These are phyloP conservation scores for Nothophytophthora sp. DNA, from an alignment of 352 stramenopile species.

Conservation along the genomic window DNA sequence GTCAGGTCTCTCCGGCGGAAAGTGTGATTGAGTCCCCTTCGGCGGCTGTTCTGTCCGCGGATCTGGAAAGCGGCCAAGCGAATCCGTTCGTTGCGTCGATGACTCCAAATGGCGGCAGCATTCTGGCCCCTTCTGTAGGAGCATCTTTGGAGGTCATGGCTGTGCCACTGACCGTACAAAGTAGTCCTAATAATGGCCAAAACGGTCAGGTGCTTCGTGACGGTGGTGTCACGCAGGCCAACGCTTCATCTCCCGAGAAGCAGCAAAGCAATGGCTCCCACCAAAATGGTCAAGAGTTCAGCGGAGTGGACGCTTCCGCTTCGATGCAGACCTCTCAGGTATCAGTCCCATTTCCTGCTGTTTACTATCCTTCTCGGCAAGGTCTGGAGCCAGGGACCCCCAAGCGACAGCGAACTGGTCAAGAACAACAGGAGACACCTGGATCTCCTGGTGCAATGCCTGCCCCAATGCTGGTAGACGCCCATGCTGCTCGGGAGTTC, in stretches of 20 bases:
- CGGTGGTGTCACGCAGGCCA: conserved; percentile 17
- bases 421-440: conserved; percentile 11
- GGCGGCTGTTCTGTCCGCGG: conserved; percentile 2
- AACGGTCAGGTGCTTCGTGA: conserved; percentile 19
- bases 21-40: conserved; percentile 6
- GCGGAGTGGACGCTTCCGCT: conserved; percentile 1
- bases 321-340: conserved; percentile 4
- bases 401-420: conserved; percentile 21
- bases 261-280: neutral
- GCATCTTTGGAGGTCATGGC: neutral
- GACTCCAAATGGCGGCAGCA: conserved; percentile 3
- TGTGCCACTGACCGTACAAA: too few species aligned
- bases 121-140: neutral
- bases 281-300: conserved; percentile 1
- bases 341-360: too few species aligned
- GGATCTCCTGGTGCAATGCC: neutral
- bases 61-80: conserved; percentile 16
- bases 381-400: conserved; percentile 8
- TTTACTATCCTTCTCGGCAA: conserved; percentile 13
- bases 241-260: neutral
- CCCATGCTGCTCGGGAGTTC: conserved; percentile 11
- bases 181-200: conserved; percentile 4
- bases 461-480: conserved; percentile 5
- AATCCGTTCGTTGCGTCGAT: conserved; percentile 9
- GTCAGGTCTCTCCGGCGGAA: conserved; percentile 19